A percentile compares a stretch with the other conserved stretches of the same genome.
phyloP scores from a whole-genome alignment of 2,329 filamentous ascomycete species.

The Beauveria medogensis region DNA sequence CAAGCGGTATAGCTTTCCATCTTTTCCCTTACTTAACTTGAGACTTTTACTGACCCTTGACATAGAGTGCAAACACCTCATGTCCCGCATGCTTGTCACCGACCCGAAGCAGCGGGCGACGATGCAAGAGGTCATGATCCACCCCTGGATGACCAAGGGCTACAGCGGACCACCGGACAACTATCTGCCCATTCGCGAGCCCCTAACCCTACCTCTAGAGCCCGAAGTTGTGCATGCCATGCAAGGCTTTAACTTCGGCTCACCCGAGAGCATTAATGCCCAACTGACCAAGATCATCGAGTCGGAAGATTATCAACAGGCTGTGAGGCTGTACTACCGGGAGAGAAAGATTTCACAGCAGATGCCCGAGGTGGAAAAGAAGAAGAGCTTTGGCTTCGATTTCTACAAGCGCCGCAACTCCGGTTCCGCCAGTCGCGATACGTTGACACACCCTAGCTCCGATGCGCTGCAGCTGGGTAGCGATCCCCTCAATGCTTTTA shows the following conservation, averaged over 20 bases:
- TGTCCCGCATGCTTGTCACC: slow-evolving; percentile 92
- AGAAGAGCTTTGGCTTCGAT: slow-evolving; percentile 80
- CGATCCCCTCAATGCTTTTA: slow-evolving; percentile 89
- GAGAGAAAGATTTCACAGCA: slow-evolving; percentile 54
- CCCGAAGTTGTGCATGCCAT: slow-evolving; percentile 79
- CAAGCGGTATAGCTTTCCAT: slow-evolving; percentile 56
- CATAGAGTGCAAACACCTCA: slow-evolving; percentile 83
- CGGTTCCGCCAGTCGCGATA: slow-evolving; percentile 71
- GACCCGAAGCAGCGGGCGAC: slow-evolving; percentile 81
- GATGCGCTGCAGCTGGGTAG: slow-evolving; percentile 76
- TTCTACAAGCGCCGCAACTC: slow-evolving; percentile 96
- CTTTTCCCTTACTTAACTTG: neutral
- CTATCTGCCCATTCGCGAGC: slow-evolving; percentile 73
- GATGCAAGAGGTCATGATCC: slow-evolving; percentile 84
- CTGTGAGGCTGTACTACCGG: slow-evolving; percentile 61
- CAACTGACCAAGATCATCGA: slow-evolving; percentile 82
- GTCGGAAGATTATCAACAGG: slow-evolving; percentile 87
- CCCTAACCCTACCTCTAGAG: slow-evolving; percentile 78
- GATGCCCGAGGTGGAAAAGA: slow-evolving; percentile 66
- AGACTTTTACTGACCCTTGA: neutral
- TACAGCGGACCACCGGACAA: slow-evolving; percentile 84
- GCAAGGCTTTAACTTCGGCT: slow-evolving; percentile 96
- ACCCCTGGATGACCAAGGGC: slow-evolving; percentile 94
- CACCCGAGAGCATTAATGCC: slow-evolving; percentile 70
- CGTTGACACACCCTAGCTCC: slow-evolving; percentile 71